Conservation (phyloP, 768 basidiomycete species). For the Suillus lakei region DNA sequence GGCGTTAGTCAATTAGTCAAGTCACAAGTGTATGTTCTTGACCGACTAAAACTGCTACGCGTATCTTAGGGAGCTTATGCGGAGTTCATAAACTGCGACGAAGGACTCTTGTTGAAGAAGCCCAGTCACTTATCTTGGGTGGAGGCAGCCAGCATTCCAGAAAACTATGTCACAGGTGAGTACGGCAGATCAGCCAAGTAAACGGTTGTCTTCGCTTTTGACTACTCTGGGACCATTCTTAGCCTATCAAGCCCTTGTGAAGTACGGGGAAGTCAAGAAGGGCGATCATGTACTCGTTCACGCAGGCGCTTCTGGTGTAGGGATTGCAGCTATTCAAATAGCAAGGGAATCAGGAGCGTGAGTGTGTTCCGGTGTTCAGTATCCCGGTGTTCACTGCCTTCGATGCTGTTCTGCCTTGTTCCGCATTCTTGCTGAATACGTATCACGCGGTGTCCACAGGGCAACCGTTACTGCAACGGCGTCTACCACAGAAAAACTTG, state of each 20-base stretch:
- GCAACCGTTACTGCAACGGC: constrained; percentile 82
- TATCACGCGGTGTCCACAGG: constrained; percentile 38
- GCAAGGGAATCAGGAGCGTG: constrained; percentile 77
- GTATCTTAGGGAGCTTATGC: constrained; percentile 82
- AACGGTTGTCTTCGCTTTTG: constrained; percentile 9
- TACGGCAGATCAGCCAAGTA: constrained; percentile 11
- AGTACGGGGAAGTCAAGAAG: constrained; percentile 69
- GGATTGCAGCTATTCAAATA: constrained; percentile 86
- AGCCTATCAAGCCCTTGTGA: constrained; percentile 69
- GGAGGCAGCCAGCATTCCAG: constrained; percentile 87
- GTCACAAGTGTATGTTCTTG: background rate
- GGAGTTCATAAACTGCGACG: constrained; percentile 74
- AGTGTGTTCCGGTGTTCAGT: constrained; percentile 35
- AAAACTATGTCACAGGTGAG: constrained; percentile 86
- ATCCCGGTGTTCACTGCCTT: constrained; percentile 2
- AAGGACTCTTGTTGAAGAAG: constrained; percentile 74
- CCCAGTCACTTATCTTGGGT: constrained; percentile 77
- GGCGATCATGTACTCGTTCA: constrained; percentile 85
- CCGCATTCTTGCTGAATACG: constrained; percentile 9
- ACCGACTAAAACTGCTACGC: constrained; percentile 8
- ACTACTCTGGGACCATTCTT: constrained; percentile 13
- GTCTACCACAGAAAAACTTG: constrained; percentile 81
- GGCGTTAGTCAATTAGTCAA: constrained; percentile 60
- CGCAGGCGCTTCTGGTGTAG: constrained; percentile 91
- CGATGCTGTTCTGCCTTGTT: constrained; percentile 10